phyloP scores from a whole-genome alignment of 2,329 filamentous ascomycete genomes.

The Colletotrichum sp. region DNA sequence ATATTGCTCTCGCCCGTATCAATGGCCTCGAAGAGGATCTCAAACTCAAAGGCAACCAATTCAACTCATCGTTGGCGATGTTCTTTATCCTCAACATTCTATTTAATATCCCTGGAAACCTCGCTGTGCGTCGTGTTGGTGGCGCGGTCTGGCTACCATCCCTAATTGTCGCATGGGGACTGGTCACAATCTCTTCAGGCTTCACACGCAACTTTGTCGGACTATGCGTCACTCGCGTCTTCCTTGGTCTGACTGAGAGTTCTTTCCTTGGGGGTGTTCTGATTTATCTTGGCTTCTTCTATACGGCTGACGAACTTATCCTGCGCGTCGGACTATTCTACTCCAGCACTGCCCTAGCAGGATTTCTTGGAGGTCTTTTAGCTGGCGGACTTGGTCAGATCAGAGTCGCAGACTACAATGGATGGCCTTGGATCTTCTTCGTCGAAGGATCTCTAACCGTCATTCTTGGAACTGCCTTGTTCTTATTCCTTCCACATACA shows the following conservation, averaged over 20 bases:
- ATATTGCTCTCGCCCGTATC: slow-evolving; percentile 22
- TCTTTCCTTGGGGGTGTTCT: slow-evolving; percentile 28
- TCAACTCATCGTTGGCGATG: slow-evolving; percentile 26
- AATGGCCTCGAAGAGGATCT: slow-evolving; percentile 21
- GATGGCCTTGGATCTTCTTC: slow-evolving; percentile 26
- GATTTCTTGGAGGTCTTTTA: slow-evolving; percentile 18
- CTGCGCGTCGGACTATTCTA: slow-evolving; percentile 29
- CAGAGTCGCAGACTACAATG: background rate
- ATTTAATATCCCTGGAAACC: slow-evolving; percentile 28
- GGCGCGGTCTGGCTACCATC: slow-evolving; percentile 24
- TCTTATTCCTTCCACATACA: slow-evolving; percentile 8
- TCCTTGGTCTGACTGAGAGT: slow-evolving; percentile 27
- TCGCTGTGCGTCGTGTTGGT: slow-evolving; percentile 25
- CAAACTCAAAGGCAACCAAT: background rate
- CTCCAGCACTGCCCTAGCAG: slow-evolving; percentile 19
- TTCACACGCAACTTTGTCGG: slow-evolving; percentile 26
- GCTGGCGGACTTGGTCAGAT: slow-evolving; percentile 13
- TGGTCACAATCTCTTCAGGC: slow-evolving; percentile 24
- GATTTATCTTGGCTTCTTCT: slow-evolving; percentile 30
- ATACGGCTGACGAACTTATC: slow-evolving; percentile 26
- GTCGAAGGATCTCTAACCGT: slow-evolving; percentile 18
- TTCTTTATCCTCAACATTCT: slow-evolving; percentile 28
- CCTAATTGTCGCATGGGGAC: slow-evolving; percentile 26
- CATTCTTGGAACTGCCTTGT: background rate
- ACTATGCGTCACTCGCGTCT: slow-evolving; percentile 23